Conservation (phyloP, 345 rosid species). For the Populus davidiana region DNA sequence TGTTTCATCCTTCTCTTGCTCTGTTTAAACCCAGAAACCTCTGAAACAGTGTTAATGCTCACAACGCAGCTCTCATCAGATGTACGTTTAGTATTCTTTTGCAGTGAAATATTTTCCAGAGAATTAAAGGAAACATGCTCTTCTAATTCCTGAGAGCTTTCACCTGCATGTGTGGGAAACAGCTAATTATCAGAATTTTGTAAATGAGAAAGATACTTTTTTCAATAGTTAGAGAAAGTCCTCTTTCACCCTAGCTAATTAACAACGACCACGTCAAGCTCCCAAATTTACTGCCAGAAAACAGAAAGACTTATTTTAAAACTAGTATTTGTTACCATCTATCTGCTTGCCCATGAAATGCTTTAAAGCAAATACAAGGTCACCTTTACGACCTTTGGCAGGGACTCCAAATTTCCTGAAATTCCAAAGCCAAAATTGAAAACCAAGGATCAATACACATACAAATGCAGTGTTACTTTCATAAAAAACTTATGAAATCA, state of each 20-base stretch:
- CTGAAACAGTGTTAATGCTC: slow-evolving; percentile 27
- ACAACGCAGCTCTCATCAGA: slow-evolving; percentile 25
- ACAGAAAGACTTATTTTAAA: slow-evolving; percentile 2
- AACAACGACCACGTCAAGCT: background rate
- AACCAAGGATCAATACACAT: slow-evolving; percentile 1
- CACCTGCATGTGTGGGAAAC: slow-evolving; percentile 35
- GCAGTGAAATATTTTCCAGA: slow-evolving; percentile 26
- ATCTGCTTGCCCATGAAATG: slow-evolving; percentile 40
- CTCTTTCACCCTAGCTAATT: background rate
- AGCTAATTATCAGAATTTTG: background rate
- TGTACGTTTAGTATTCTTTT: slow-evolving; percentile 23
- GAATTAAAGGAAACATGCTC: slow-evolving; percentile 25
- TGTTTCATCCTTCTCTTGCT: slow-evolving; percentile 42
- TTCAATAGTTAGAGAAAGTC: background rate
- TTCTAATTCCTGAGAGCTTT: slow-evolving; percentile 31
- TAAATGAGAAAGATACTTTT: slow-evolving; percentile 3
- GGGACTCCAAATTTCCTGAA: slow-evolving; percentile 70
- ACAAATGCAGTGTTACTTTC: background rate
- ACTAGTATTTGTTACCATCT: slow-evolving; percentile 40
- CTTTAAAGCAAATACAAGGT: slow-evolving; percentile 66
- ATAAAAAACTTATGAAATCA: background rate
- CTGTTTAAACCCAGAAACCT: slow-evolving; percentile 31
- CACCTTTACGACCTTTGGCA: slow-evolving; percentile 66
- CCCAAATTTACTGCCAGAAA: slow-evolving; percentile 2
- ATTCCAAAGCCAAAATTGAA: background rate